A percentile compares a stretch with the other conserved stretches of the same genome.
These are phyloP conservation scores for Rhododendron vialii DNA, from an alignment of 148 eudicot species.

Conservation along the genomic window DNA sequence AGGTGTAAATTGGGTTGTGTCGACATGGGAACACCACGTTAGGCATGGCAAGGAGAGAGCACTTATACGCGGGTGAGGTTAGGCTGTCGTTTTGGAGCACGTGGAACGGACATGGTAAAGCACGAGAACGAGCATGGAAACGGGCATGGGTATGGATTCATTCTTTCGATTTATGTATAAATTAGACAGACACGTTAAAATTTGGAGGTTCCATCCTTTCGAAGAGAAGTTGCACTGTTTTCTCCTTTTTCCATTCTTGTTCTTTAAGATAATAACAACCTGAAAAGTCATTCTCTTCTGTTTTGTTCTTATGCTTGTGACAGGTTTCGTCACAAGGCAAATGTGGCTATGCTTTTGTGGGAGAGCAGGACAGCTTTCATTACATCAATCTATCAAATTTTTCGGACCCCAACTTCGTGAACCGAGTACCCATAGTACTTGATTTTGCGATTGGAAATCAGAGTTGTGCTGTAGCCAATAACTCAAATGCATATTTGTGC, in stretches of 20 bases:
- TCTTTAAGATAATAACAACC: background rate
- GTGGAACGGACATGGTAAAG: too few species aligned
- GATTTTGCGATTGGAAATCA: conserved; percentile 31
- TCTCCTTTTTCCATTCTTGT: too few species aligned
- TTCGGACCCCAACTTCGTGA: background rate
- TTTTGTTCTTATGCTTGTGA: background rate
- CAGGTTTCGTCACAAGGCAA: background rate
- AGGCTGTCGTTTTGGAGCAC: too few species aligned
- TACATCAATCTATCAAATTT: conserved; percentile 10
- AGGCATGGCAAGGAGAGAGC: background rate
- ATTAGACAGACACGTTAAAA: too few species aligned
- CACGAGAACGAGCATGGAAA: background rate
- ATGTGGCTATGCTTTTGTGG: conserved; percentile 21
- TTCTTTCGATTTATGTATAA: too few species aligned
- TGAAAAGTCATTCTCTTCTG: background rate
- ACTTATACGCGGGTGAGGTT: too few species aligned
- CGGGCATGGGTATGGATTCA: too few species aligned
- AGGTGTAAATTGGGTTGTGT: background rate
- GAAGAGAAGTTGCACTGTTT: too few species aligned
- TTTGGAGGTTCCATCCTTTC: too few species aligned
- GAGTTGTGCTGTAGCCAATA: conserved; percentile 22
- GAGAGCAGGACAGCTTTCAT: background rate
- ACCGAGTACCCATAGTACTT: conserved; percentile 29
- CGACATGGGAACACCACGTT: background rate
- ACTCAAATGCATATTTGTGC: conserved; percentile 5